Evolutionary conservation across 202 grass and related monocot genomes (phyloP).

Genomic region (Panicum virgatum): DNA sequence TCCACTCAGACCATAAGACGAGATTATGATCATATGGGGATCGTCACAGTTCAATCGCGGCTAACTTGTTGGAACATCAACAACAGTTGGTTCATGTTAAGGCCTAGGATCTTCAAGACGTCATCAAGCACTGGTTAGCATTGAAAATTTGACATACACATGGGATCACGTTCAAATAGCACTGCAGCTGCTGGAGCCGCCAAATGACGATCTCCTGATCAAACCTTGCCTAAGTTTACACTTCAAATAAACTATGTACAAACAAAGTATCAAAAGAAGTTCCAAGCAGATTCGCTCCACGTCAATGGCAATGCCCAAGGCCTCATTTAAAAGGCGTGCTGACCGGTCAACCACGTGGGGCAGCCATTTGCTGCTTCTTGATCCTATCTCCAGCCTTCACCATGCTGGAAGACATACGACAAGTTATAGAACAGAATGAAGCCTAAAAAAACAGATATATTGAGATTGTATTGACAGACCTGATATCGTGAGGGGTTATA

Average conservation of each 20-base stretch:
- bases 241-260: constrained; percentile 28
- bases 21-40: too few species aligned
- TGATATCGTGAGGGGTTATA: constrained; percentile 97
- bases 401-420: constrained; percentile 51
- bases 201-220: background rate
- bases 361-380: constrained; percentile 94
- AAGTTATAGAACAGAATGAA: background rate
- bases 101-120: too few species aligned
- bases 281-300: background rate
- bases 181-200: background rate
- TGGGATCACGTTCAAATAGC: background rate
- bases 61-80: too few species aligned
- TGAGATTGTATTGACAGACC: constrained; percentile 38
- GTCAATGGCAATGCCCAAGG: background rate
- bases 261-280: background rate
- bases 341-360: constrained; percentile 66
- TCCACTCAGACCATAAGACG: too few species aligned
- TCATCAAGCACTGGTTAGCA: too few species aligned
- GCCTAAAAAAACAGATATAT: background rate
- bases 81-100: too few species aligned
- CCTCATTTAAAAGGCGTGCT: background rate
- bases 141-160: background rate
- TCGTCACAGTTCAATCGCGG: too few species aligned
- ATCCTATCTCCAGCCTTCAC: constrained; percentile 79
- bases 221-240: background rate